Evolutionary conservation across 768 basidiomycete species (phyloP).

Genomic region (Tricholoma saponaceum): DNA sequence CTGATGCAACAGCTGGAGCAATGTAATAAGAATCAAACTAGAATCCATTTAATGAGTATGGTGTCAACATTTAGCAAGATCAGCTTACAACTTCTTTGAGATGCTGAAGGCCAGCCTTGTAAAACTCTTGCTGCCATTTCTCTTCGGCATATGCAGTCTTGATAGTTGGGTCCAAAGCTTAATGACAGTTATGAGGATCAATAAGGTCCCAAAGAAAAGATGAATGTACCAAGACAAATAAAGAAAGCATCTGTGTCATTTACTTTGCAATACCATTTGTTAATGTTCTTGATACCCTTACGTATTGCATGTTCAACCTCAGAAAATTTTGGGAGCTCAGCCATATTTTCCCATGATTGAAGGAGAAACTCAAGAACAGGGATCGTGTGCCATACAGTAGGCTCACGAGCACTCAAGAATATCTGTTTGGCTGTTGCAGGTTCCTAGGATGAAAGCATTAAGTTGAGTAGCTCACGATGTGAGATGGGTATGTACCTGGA

Average conservation of each 20-base stretch:
- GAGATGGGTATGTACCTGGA: conserved; percentile 7
- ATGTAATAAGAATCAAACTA: conserved; percentile 1
- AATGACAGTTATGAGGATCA: not conserved
- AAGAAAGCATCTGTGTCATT: conserved; percentile 11
- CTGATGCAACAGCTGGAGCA: not conserved
- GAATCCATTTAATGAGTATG: not conserved
- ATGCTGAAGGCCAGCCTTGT: not conserved
- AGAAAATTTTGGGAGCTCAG: conserved; percentile 6
- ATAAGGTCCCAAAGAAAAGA: not conserved
- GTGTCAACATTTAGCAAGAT: not conserved
- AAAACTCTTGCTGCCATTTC: conserved; percentile 7
- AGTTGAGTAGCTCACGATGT: not conserved
- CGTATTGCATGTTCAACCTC: conserved; percentile 2
- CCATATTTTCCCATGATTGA: conserved; percentile 14
- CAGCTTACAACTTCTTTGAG: not conserved
- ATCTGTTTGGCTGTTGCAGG: conserved; percentile 12
- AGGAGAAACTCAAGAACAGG: conserved; percentile 14
- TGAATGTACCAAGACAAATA: conserved; percentile 8
- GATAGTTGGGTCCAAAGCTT: conserved; percentile 9
- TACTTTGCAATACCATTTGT: conserved; percentile 1
- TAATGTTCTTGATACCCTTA: conserved; percentile 9
- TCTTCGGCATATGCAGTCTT: conserved; percentile 12
- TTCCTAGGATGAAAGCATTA: conserved; percentile 5
- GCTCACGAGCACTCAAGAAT: conserved; percentile 9
- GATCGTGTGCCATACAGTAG: conserved; percentile 13